These are phyloP conservation scores for Cladosporium sp. DNA, from an alignment of 2,329 filamentous ascomycete species.

Conservation along the genomic window DNA sequence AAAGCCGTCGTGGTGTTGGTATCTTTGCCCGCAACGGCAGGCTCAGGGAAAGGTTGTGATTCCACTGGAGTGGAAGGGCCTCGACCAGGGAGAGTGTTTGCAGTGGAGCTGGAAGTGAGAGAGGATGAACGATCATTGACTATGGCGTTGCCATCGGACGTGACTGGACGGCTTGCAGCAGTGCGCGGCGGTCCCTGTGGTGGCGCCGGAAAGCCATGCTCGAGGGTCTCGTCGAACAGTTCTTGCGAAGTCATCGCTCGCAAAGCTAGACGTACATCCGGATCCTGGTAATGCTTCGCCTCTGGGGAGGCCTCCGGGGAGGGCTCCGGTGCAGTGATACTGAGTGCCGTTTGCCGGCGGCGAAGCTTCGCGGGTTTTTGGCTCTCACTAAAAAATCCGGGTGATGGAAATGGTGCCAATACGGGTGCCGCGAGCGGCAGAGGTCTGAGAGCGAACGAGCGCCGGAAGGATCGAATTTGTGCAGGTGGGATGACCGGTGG, in stretches of 20 bases:
- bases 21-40: not conserved
- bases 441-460: conserved; percentile 23
- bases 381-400: conserved; percentile 8
- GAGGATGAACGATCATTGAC: conserved; percentile 5
- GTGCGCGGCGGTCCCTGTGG: not conserved
- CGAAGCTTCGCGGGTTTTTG: not conserved
- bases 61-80: conserved; percentile 2
- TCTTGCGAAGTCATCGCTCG: conserved; percentile 81
- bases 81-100: not conserved
- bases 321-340: not conserved
- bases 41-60: not conserved
- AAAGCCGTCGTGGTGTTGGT: not conserved
- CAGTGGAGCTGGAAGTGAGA: conserved; percentile 10
- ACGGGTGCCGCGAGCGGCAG: conserved; percentile 27
- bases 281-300: conserved; percentile 75
- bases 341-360: conserved; percentile 3
- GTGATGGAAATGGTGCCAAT: conserved; percentile 23
- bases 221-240: conserved; percentile 92
- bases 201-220: conserved; percentile 74
- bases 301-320: conserved; percentile 7
- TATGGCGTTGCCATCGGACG: not conserved
- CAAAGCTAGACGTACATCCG: conserved; percentile 80
- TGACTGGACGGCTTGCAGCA: not conserved
- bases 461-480: conserved; percentile 16
- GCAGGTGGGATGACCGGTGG: conserved; percentile 1